phyloP scores from a whole-genome alignment of 2,329 filamentous ascomycete genomes.

The Epichloe sibirici region DNA sequence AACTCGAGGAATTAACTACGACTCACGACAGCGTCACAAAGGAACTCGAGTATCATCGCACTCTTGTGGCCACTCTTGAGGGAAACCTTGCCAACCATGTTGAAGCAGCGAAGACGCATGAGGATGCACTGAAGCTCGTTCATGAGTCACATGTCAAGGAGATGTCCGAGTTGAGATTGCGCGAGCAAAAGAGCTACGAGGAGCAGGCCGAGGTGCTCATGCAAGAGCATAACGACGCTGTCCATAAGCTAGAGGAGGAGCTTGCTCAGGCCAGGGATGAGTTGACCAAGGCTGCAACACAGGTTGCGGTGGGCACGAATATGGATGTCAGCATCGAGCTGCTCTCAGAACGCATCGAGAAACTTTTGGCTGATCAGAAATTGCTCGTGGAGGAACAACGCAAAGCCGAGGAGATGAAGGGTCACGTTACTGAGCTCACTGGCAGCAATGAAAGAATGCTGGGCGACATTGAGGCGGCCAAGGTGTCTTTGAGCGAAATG shows the following conservation, averaged over 20 bases:
- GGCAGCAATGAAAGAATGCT: slow-evolving; percentile 46
- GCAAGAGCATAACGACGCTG: slow-evolving; percentile 45
- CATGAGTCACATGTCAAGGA: slow-evolving; percentile 38
- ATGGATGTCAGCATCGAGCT: slow-evolving; percentile 56
- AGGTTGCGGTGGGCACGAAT: slow-evolving; percentile 48
- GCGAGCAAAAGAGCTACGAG: slow-evolving; percentile 44
- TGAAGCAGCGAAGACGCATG: slow-evolving; percentile 40
- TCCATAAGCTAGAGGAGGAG: slow-evolving; percentile 46
- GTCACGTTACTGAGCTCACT: slow-evolving; percentile 42
- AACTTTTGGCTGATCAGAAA: slow-evolving; percentile 46
- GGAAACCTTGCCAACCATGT: slow-evolving; percentile 49
- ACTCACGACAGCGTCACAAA: slow-evolving; percentile 40
- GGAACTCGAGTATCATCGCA: slow-evolving; percentile 33
- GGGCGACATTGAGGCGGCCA: slow-evolving; percentile 50
- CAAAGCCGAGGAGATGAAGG: slow-evolving; percentile 44
- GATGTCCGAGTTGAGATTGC: slow-evolving; percentile 33
- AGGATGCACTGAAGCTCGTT: slow-evolving; percentile 38
- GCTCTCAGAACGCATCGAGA: slow-evolving; percentile 48
- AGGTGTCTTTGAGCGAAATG: slow-evolving; percentile 40
- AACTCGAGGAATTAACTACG: slow-evolving; percentile 55
- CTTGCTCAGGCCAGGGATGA: slow-evolving; percentile 54
- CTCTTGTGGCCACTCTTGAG: slow-evolving; percentile 41
- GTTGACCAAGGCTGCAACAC: slow-evolving; percentile 49
- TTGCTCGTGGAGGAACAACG: slow-evolving; percentile 46
- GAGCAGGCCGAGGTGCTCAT: slow-evolving; percentile 45